These are phyloP conservation scores for Neoarthrinium moseri DNA, from an alignment of 2,329 filamentous ascomycete species.

Conservation along the genomic window DNA sequence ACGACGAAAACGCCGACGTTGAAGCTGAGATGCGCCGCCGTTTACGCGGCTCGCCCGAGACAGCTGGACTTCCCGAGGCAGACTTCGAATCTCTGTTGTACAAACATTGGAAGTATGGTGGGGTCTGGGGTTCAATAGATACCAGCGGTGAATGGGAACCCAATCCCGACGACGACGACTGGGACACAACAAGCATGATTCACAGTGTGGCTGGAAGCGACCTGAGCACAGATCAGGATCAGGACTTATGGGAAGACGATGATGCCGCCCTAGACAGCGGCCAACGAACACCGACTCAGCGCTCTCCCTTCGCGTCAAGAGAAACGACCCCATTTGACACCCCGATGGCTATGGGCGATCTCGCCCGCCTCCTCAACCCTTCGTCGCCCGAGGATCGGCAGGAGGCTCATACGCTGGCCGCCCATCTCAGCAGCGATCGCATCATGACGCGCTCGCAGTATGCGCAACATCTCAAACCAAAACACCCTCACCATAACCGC, in stretches of 20 bases:
- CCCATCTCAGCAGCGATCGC: slow-evolving; percentile 68
- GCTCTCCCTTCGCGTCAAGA: slow-evolving; percentile 45
- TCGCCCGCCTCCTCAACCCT: slow-evolving; percentile 82
- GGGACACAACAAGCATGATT: slow-evolving; percentile 80
- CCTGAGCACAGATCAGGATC: slow-evolving; percentile 44
- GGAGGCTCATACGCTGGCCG: slow-evolving; percentile 77
- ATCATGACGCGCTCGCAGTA: slow-evolving; percentile 84
- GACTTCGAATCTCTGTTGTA: slow-evolving; percentile 75
- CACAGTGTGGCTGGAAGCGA: slow-evolving; percentile 37
- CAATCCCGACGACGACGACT: slow-evolving; percentile 51
- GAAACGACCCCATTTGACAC: slow-evolving; percentile 62
- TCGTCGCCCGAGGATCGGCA: slow-evolving; percentile 73
- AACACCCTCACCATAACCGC: slow-evolving; percentile 38
- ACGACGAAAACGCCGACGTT: slow-evolving; percentile 70
- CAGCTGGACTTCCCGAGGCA: slow-evolving; percentile 53
- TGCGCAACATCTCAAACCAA: slow-evolving; percentile 63
- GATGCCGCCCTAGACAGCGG: slow-evolving; percentile 49
- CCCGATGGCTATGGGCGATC: slow-evolving; percentile 63
- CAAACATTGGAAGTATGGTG: slow-evolving; percentile 78
- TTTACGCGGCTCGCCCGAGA: slow-evolving; percentile 38
- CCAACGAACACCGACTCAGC: slow-evolving; percentile 73
- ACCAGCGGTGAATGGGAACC: slow-evolving; percentile 76
- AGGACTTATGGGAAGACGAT: slow-evolving; percentile 43
- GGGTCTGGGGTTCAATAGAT: slow-evolving; percentile 82
- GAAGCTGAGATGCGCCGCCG: slow-evolving; percentile 74